Evolutionary conservation across 2,329 filamentous ascomycete genomes (phyloP), one percentile per base, ranked within the genome.

Genomic region (Diaporthe citrichinensis): DNA sequence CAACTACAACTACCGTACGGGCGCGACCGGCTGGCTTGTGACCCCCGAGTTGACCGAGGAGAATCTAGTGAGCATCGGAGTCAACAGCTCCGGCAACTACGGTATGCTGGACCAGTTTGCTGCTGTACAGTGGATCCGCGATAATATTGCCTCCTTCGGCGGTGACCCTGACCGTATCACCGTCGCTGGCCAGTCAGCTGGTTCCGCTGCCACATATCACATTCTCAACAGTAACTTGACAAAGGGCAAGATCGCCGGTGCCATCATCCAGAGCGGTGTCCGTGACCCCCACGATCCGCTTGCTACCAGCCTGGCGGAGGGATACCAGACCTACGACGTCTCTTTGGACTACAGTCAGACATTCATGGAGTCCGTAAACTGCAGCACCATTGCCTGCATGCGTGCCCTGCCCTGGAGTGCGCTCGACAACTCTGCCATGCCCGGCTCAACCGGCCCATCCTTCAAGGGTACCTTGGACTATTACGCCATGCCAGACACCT

Each of bases 1-100:
- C 67, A 89, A 86, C 81, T 89, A 92, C 80, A 90, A 90, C 82
- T 91, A 94, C 81, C 88, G 93, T 14, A 87, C 94, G 62, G 91
- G 91, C 3, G 89, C 90, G 4, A 86, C 95, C 79, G 94, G 94
- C 0, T 95, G 74, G 73, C 69, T 76, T 44, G 76, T 73, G 20
- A 72, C 69, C 20, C 76, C 78, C 1, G 76, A 80, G 71, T 68
- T 80, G 25, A 76, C 68, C 14, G 73, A 74, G 25, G 79, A 80
- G 62, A 72, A 77, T 36, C 49, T 65, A 6, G 75, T 46, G 28
- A 59, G 46, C 25, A 74, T 72, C 20, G 79, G 79, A 15, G 72
- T 77, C 44, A 76, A 78, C 77, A 76, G 71, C n/a, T 84, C 84
- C 49, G 82, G 88, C 23, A 90, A 90, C 77, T 86, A 85, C 12